Evolutionary conservation across 768 basidiomycete genomes (phyloP), one percentile per base, ranked within the genome.

Genomic region (Suillus subalutaceus): DNA sequence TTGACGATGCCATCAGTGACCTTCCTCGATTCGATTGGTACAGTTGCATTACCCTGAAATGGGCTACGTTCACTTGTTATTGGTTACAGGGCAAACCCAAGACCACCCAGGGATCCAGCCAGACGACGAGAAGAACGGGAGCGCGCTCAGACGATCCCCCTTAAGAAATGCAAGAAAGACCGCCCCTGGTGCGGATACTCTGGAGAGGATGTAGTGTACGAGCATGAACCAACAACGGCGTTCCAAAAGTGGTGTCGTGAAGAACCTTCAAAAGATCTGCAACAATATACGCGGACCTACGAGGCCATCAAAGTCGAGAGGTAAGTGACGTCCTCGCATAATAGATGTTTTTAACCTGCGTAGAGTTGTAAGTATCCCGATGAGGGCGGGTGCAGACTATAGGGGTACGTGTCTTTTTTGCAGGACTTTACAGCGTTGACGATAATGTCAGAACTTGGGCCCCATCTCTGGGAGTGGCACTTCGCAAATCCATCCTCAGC

Each of bases 21-120:
- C 79, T 94, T 10, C 87, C 85, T 3, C 82, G 75, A 4, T 94
- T 90, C 73, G 89, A 94, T 65, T 94, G 91, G 93, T 92, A 72
- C 10, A 80, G 67, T 35, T 13, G 6, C 10, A 16, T 26, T 32
- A 64, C 41, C 20, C 4, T 35, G 1, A 61, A 15, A 20, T 23
- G 35, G 15, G 35, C 16, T 23, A 26, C 38, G 13, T 15, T 37
- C 20, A 62, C 30, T 20, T 1, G 1, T 62, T 16, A 37, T 46
- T 35, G 18, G 18, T 44, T 5, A 10, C 62, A 77, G 76, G 76
- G 70, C 69, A 66, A 60, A 78, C 23, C 77, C 76, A 4, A 60
- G 55, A 20, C 35, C 52, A 7, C 35, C 63, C 12, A 44, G 62
- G 18, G 32, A 15, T 26, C 65, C 66, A 0, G 66, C 7, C 10